phyloP scores from a whole-genome alignment of 305 asterid genomes.

The Solanum aculeatissimum region DNA sequence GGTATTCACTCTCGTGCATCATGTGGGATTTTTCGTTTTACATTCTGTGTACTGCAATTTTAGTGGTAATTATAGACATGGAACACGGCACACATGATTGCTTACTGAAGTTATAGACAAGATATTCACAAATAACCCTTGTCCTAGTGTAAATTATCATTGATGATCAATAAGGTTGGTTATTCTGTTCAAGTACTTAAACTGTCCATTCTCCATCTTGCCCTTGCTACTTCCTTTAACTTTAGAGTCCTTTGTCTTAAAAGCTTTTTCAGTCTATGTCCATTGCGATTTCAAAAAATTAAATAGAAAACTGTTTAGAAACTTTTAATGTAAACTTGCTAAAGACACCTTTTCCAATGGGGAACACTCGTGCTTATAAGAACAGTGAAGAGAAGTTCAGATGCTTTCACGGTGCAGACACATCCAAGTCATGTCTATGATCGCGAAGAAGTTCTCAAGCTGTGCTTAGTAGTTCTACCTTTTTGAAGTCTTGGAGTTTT shows the following conservation, averaged over 20 bases:
- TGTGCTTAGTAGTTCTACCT: background rate
- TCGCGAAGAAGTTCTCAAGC: background rate
- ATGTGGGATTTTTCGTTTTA: background rate
- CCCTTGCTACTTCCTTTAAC: background rate
- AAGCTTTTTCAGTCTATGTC: background rate
- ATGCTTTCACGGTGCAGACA: background rate
- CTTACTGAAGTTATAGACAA: background rate
- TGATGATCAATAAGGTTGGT: background rate
- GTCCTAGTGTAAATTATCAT: background rate
- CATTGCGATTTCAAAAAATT: background rate
- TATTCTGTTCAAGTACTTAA: background rate
- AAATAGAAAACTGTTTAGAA: background rate
- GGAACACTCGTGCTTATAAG: background rate
- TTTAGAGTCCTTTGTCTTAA: background rate
- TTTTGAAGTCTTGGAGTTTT: background rate
- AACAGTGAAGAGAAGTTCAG: background rate
- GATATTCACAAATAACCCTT: background rate
- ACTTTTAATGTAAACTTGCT: background rate
- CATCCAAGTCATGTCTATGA: background rate
- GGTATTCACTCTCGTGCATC: slow-evolving; percentile 33
- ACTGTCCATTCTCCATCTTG: background rate
- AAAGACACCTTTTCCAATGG: background rate
- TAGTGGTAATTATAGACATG: background rate
- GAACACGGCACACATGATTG: background rate
- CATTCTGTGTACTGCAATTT: background rate